Base-by-base conservation (phyloP, 1,284 basidiomycete genomes). In the Trichosporon inkin region DNA sequence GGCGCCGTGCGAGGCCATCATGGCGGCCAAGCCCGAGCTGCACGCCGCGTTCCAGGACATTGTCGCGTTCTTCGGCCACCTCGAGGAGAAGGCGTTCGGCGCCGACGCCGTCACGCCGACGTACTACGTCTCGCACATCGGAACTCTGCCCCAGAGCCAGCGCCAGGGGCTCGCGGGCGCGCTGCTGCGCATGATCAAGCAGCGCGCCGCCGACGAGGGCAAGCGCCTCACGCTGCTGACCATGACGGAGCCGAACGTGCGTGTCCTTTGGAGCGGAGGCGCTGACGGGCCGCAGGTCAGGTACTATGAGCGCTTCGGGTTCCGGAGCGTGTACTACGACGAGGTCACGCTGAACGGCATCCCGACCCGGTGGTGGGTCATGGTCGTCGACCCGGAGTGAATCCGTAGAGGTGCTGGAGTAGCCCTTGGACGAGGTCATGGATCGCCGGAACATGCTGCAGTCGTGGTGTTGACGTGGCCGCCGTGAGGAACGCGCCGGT, bases 51-150 rank as follows among this genome's bases (percentile, higher is more conserved):
- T 61, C 55, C 40, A 53, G 20, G 55, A 57, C 35, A 32, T 63
- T 32, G 28, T 49, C 22, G 44, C 44, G 22, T 49, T 49, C 44
- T 49, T 49, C 14, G 44, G 44, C 10, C 44, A 49, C 14, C 44
- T 49, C 44, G 59, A 60, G 40, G 37, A 35, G 24, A 36, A 34
- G 16, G 58, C 62, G 13, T 60, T 60, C 37, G 58, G 58, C 16
- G 38, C 47, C 1, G 36, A 38, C 20, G 40, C 54, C 39, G 47
- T 63, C 32, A 63, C 62, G 7, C 40, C 57, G 53, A 58, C 44
- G 17, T 58, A 44, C 40, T 63, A 60, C 59, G 44, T 63, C 53
- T 57, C 56, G 24, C 58, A 63, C 54, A 22, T 63, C 5, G 56
- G 53, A 24, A 44, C 55, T 1, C n/a, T 20, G 32, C 56, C 53